Conservation (phyloP, 192 early-diverging fungal species). For the Backusella parvicylindrica region DNA sequence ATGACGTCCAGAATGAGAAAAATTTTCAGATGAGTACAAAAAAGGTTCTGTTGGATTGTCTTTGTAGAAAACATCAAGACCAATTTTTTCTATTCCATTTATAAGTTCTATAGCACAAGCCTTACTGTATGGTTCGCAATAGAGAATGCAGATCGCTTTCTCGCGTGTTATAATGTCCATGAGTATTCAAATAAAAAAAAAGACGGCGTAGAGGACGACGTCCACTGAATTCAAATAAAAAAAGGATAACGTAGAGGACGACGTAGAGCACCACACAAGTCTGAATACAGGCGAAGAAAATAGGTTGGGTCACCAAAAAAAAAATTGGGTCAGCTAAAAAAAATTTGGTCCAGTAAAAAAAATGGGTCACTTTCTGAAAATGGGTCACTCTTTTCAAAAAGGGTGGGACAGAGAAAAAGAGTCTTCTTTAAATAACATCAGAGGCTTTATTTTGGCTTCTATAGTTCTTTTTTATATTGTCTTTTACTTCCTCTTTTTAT, state of each 20-base stretch:
- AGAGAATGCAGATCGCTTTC: not conserved
- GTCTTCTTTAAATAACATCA: too few relatives aligned
- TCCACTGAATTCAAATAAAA: not conserved
- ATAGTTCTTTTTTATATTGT: too few relatives aligned
- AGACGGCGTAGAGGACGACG: not conserved
- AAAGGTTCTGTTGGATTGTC: not conserved
- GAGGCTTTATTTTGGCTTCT: too few relatives aligned
- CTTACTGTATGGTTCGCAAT: not conserved
- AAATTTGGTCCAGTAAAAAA: too few relatives aligned
- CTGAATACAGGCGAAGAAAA: too few relatives aligned
- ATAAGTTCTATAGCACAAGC: not conserved
- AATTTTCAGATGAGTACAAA: slow-evolving; percentile 2
- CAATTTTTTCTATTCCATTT: not conserved
- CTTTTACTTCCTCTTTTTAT: too few relatives aligned
- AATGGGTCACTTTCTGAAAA: too few relatives aligned
- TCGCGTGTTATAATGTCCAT: slow-evolving; percentile 1
- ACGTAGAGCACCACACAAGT: too few relatives aligned
- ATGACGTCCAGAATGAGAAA: slow-evolving; percentile 2
- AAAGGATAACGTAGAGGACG: too few relatives aligned
- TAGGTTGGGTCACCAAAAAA: too few relatives aligned
- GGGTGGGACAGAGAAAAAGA: too few relatives aligned
- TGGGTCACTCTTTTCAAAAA: not conserved
- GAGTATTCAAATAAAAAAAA: slow-evolving; percentile 5
- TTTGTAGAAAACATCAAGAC: not conserved
- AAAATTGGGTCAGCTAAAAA: too few relatives aligned